A percentile compares a stretch with the other conserved stretches of the same genome.
Evolutionary conservation across 192 early-diverging fungal species (phyloP).

Genomic region (Pilobolus umbonatus): DNA sequence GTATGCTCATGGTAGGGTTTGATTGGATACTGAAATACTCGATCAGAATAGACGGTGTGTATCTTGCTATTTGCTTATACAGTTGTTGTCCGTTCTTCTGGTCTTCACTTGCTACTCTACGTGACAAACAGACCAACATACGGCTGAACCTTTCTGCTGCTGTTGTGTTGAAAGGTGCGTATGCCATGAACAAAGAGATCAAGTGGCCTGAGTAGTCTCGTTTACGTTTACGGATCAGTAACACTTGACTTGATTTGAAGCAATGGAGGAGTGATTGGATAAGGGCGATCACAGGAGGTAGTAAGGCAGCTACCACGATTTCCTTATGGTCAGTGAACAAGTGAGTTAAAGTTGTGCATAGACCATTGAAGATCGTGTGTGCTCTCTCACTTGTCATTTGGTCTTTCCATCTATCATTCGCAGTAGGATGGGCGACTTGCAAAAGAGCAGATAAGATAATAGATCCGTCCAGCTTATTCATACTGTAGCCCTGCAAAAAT

Average conservation of each 20-base stretch:
- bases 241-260: slow-evolving; percentile 49
- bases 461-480: slow-evolving; percentile 40
- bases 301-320: slow-evolving; percentile 40
- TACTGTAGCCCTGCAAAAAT: slow-evolving; percentile 30
- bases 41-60: slow-evolving; percentile 44
- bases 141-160: slow-evolving; percentile 20
- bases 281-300: slow-evolving; percentile 45
- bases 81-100: slow-evolving; percentile 11
- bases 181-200: slow-evolving; percentile 26
- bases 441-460: slow-evolving; percentile 33
- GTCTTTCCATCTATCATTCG: neutral
- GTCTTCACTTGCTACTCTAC: slow-evolving; percentile 6
- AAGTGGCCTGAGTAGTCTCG: neutral
- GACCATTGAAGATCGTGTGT: slow-evolving; percentile 41
- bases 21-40: slow-evolving; percentile 60
- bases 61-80: slow-evolving; percentile 38
- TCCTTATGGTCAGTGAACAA: slow-evolving; percentile 47
- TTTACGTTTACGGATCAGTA: slow-evolving; percentile 30
- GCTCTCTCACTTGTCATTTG: slow-evolving; percentile 18
- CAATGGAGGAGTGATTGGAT: slow-evolving; percentile 52
- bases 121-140: too few relatives aligned
- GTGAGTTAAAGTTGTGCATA: slow-evolving; percentile 49
- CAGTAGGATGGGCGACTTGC: slow-evolving; percentile 15
- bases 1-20: slow-evolving; percentile 39
- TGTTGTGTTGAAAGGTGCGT: slow-evolving; percentile 30